phyloP scores from a whole-genome alignment of 371 early-diverging fungal species.

The Actinomortierella wolfii region DNA sequence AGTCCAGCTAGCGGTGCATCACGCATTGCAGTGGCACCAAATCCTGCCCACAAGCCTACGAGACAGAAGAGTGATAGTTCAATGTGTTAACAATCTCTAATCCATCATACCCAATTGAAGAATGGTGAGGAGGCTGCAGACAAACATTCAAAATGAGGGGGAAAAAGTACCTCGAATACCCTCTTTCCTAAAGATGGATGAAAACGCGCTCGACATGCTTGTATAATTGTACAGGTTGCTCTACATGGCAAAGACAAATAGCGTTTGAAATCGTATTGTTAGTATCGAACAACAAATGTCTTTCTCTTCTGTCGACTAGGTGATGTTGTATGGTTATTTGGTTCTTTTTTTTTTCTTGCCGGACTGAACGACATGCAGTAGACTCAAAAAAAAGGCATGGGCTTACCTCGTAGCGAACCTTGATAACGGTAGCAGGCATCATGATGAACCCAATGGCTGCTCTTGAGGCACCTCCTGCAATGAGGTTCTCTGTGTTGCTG shows the following conservation, averaged over 20 bases:
- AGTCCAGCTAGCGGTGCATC: constrained; percentile 97
- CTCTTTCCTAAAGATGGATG: constrained; percentile 63
- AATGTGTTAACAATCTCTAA: constrained; percentile 2
- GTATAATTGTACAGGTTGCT: constrained; percentile 85
- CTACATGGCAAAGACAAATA: constrained; percentile 37
- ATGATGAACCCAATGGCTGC: constrained; percentile 85
- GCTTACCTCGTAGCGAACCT: constrained; percentile 88
- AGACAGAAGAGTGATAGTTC: not conserved
- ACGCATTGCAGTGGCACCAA: constrained; percentile 87
- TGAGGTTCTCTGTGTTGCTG: constrained; percentile 67
- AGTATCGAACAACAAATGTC: no score
- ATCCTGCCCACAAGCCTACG: constrained; percentile 88
- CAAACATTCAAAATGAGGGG: constrained; percentile 1
- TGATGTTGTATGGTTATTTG: no score
- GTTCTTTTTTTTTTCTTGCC: no score
- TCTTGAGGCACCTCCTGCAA: constrained; percentile 84
- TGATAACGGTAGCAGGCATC: constrained; percentile 95
- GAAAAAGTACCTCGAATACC: constrained; percentile 67
- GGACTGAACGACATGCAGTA: no score
- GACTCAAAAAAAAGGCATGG: no score
- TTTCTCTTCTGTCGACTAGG: no score
- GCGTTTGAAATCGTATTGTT: no score
- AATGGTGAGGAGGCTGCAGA: not conserved
- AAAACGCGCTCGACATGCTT: constrained; percentile 63
- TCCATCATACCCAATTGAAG: not conserved